A percentile compares a stretch with the other conserved stretches of the same genome.
phyloP scores from a whole-genome alignment of 306 rosid species.

The Vicia faba region DNA sequence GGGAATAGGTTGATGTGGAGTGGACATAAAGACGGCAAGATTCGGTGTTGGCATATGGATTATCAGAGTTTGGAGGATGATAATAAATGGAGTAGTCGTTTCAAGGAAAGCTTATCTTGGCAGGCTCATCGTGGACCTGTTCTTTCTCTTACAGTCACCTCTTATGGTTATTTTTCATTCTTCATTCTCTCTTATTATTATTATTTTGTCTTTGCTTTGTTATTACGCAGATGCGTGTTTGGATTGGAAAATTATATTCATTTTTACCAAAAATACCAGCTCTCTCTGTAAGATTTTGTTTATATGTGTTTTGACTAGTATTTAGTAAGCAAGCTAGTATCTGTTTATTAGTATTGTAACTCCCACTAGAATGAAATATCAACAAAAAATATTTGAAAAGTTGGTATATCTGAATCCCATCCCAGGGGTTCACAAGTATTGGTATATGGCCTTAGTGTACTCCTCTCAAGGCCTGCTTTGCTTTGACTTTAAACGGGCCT shows the following conservation, averaged over 20 bases:
- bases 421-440: no score
- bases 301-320: background rate
- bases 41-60: constrained; percentile 81
- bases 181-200: constrained; percentile 9
- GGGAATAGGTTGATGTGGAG: constrained; percentile 75
- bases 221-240: constrained; percentile 3
- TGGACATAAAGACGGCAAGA: constrained; percentile 85
- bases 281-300: constrained; percentile 24
- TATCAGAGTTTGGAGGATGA: constrained; percentile 30
- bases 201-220: constrained; percentile 1
- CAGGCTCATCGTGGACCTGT: constrained; percentile 68
- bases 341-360: background rate
- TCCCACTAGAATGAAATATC: no score
- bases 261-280: background rate
- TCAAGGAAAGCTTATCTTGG: constrained; percentile 63
- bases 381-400: no score
- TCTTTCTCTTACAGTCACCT: constrained; percentile 51
- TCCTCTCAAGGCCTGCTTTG: no score
- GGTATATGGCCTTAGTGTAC: no score
- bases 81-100: constrained; percentile 32
- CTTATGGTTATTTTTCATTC: constrained; percentile 43
- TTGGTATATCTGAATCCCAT: no score
- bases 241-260: background rate
- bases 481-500: no score
- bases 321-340: background rate